Base-by-base conservation (phyloP, 441 rosid genomes). In the Brassica hybrid region DNA sequence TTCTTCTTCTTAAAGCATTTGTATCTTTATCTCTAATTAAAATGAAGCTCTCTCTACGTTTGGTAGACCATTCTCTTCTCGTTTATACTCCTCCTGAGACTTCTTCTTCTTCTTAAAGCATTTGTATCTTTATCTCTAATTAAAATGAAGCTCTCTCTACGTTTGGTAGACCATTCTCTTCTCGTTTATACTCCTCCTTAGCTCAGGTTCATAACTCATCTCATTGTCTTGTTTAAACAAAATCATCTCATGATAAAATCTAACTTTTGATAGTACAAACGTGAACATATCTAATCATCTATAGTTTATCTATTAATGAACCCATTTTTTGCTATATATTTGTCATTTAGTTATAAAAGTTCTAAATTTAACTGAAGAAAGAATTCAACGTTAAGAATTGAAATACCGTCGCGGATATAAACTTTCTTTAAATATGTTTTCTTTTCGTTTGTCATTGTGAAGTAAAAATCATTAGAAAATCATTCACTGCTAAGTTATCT, bases 41-140 rank as follows among this genome's bases (percentile, higher is more conserved):
- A 18, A 79, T 79, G 82, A 75, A 75, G 64, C 54, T 69, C 52
- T 75, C 79, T 27, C 21, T 69, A 18, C 79, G 79, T 75, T 70
- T 74, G 48, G 36, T 75, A 45, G 32, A n/a, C 69, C 41, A 14
- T 70, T 75, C 63, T 79, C 76, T 48, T 79, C 69, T 27, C 70
- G 12, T 23, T 70, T 76, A 75, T 79, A 58, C 67, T 79, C 59
- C 72, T 79, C 76, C 23, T 75, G n/a, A n/a, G n/a, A 21, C 13
- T 38, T 12, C 7, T 38, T 48, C 0, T 5, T 18, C 9, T 25
- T 17, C 18, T 38, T 59, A 59, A 10, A 72, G 43, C 45, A 25
- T 52, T 71, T 41, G 1, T 19, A 23, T 52, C 41, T 62, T 18
- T 11, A 2, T 76, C 58, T 70, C 60, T 71, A 7, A 23, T 12